These are phyloP conservation scores for Amaranthus tricolor DNA, from an alignment of 179 eudicot genomes.

Conservation along the genomic window DNA sequence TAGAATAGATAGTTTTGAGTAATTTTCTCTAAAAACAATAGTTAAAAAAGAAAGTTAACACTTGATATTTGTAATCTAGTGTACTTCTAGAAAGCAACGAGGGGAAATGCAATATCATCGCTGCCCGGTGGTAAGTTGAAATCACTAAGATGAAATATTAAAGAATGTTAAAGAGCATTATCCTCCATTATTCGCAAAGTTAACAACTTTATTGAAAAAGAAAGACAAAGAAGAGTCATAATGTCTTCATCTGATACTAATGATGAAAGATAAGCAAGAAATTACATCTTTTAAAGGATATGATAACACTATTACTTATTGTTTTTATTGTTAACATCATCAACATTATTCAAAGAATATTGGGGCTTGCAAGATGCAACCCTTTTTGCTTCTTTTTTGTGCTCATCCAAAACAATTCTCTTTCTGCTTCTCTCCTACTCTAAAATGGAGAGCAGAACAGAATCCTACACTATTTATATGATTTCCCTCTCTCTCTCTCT, in stretches of 20 bases:
- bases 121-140: too few relatives aligned
- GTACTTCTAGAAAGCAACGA: too few relatives aligned
- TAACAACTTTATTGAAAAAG: slow-evolving; percentile 7
- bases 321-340: slow-evolving; percentile 16
- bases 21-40: too few relatives aligned
- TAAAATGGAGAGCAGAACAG: slow-evolving; percentile 32
- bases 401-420: too few relatives aligned
- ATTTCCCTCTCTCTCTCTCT: slow-evolving; percentile 7
- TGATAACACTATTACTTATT: not conserved
- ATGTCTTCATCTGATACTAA: slow-evolving; percentile 12
- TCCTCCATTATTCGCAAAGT: not conserved
- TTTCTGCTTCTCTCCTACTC: slow-evolving; percentile 21
- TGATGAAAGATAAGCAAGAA: slow-evolving; percentile 18
- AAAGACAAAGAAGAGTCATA: slow-evolving; percentile 3
- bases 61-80: too few relatives aligned
- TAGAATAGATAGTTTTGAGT: too few relatives aligned
- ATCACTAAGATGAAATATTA: too few relatives aligned
- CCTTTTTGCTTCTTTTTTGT: not conserved
- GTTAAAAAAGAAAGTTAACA: too few relatives aligned
- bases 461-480: slow-evolving; percentile 21
- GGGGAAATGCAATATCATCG: too few relatives aligned
- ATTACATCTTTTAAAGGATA: not conserved
- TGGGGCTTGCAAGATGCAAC: slow-evolving; percentile 16
- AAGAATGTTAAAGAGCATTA: too few relatives aligned
- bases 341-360: slow-evolving; percentile 28